Conservation (phyloP, 2,329 filamentous ascomycete species). For the Calonectria pseudoreteaudii region DNA sequence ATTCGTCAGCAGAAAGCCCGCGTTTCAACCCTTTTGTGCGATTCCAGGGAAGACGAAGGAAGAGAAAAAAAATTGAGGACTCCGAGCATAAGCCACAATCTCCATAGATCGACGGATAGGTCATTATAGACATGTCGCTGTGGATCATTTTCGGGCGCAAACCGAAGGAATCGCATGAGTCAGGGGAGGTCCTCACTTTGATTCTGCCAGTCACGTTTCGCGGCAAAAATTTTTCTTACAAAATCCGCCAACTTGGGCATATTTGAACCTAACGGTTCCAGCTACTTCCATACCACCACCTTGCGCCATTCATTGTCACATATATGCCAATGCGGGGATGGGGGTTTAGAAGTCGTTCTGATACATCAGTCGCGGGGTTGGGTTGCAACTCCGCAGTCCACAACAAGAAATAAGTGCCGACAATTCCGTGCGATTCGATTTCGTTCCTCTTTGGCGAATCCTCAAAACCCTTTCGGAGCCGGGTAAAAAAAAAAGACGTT, state of each 20-base stretch:
- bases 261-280: background rate
- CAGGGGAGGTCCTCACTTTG: background rate
- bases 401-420: background rate
- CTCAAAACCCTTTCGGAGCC: background rate
- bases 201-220: background rate
- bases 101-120: background rate
- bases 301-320: background rate
- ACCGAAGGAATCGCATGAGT: background rate
- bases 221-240: background rate
- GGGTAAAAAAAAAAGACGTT: background rate
- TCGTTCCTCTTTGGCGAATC: background rate
- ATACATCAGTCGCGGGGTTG: background rate
- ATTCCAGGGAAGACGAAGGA: background rate
- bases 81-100: background rate
- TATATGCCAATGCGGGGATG: background rate
- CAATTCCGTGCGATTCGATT: background rate
- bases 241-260: background rate
- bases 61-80: background rate
- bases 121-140: background rate
- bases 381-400: background rate
- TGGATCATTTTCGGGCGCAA: background rate
- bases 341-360: background rate
- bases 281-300: background rate
- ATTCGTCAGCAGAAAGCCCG: background rate
- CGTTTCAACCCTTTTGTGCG: background rate